A percentile compares a stretch with the other conserved stretches of the same genome.
phyloP scores from a whole-genome alignment of 2,329 filamentous ascomycete genomes.

The Sporothrix dimorphospora region DNA sequence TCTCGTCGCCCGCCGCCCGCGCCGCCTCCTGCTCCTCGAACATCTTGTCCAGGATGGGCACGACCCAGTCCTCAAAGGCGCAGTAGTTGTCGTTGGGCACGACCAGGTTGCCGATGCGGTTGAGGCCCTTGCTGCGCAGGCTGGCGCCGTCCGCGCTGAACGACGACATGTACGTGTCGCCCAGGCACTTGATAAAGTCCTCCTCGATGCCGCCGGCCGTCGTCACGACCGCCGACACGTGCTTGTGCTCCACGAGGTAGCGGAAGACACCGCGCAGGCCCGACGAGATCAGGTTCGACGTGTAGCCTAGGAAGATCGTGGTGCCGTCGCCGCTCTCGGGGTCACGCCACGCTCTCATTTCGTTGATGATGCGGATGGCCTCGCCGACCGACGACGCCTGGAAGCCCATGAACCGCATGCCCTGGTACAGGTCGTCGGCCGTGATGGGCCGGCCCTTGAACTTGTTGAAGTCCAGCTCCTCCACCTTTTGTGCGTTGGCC shows the following conservation, averaged over 20 bases:
- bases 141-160: slow-evolving; percentile 78
- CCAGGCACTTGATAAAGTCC: slow-evolving; percentile 97
- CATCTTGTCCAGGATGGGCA: slow-evolving; percentile 94
- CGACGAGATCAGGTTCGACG: slow-evolving; percentile 95
- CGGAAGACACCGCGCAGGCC: slow-evolving; percentile 89
- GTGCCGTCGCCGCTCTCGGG: slow-evolving; percentile 77
- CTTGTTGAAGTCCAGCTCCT: slow-evolving; percentile 90
- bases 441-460: slow-evolving; percentile 76
- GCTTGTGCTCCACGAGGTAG: slow-evolving; percentile 89
- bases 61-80: slow-evolving; percentile 95
- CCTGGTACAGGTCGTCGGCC: slow-evolving; percentile 78
- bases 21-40: slow-evolving; percentile 86
- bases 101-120: slow-evolving; percentile 92
- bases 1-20: slow-evolving; percentile 51
- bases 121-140: slow-evolving; percentile 83
- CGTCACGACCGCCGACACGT: slow-evolving; percentile 91
- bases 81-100: slow-evolving; percentile 98
- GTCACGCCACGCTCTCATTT: slow-evolving; percentile 86
- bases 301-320: slow-evolving; percentile 97
- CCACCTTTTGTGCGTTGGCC: slow-evolving; percentile 75
- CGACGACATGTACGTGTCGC: slow-evolving; percentile 86
- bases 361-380: slow-evolving; percentile 88
- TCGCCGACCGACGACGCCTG: slow-evolving; percentile 74
- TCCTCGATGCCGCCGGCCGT: slow-evolving; percentile 96
- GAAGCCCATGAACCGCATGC: slow-evolving; percentile 84